Evolutionary conservation across 2,329 filamentous ascomycete species (phyloP), one percentile per base, ranked within the genome.

Genomic region (Capronia americana): DNA sequence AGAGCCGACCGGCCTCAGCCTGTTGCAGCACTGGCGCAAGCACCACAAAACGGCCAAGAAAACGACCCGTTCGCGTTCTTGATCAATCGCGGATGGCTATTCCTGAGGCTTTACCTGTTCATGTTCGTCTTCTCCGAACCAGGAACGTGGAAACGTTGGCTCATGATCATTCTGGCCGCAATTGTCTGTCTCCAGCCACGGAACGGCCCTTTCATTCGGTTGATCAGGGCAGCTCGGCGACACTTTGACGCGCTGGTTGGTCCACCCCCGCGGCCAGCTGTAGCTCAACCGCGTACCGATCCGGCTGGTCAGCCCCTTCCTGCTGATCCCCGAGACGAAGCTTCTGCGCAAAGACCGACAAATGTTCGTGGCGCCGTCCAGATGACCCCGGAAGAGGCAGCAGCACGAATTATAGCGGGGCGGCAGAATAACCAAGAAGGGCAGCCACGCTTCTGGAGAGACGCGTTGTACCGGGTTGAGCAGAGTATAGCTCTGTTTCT

Each of bases 401-500:
- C 70, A 4, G 67, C 70, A 57, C 66, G 73, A 38, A 50, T 75
- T 8, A 44, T 72, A 11, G 63, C 65, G 48, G 66, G 68, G 38
- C 63, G 71, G n/a, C 68, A 64, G n/a, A 63, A 68, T 30, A 64
- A 54, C 12, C 58, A 53, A 34, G 53, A 34, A 4, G 14, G 3
- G 12, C 64, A 69, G 30, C 66, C 68, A 8, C 65, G 53, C 28
- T 65, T 68, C 20, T 64, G 70, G 61, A 58, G 68, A 50, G 65
- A 71, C 51, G 28, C 46, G 14, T 63, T 72, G 17, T 68, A 69
- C 28, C 63, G 81, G 1, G 74, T 81, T 0, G 87, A 89, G 74
- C 80, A 87, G 44, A 84, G 84, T 1, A 72, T 86, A 48, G 85
- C 85, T n/a, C 77, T 89, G n/a, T 87, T 89, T 66, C 74, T 89